Percentiles rank a stretch among this genome's conserved stretches.
Conservation (phyloP, 2,329 filamentous ascomycete species). For the Colletotrichum euphorbiae region DNA sequence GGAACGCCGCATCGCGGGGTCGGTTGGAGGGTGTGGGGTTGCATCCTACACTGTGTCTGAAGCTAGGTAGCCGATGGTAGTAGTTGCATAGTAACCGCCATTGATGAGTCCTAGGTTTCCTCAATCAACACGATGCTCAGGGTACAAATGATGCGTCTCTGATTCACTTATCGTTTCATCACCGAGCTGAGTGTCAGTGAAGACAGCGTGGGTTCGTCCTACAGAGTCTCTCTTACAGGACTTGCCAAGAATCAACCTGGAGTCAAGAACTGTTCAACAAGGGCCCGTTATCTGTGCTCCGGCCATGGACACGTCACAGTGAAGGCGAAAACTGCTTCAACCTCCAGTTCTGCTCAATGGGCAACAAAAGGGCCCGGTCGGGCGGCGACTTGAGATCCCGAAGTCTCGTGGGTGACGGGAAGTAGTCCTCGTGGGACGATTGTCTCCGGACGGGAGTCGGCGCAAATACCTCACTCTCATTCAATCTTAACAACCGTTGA, state of each 20-base stretch:
- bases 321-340: too few relatives aligned
- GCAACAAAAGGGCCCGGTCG: too few relatives aligned
- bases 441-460: constrained; percentile 2
- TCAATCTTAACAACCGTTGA: not conserved
- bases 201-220: too few relatives aligned
- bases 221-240: not conserved
- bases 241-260: too few relatives aligned
- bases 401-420: not conserved
- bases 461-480: not conserved
- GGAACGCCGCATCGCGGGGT: constrained; percentile 38
- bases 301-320: too few relatives aligned
- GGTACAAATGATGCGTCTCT: not conserved
- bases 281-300: too few relatives aligned
- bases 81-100: constrained; percentile 15
- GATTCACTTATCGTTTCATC: not conserved
- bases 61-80: not conserved
- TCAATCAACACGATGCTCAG: not conserved
- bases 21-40: constrained; percentile 34
- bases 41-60: constrained; percentile 30
- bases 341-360: too few relatives aligned
- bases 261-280: too few relatives aligned
- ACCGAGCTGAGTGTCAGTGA: not conserved
- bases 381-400: too few relatives aligned
- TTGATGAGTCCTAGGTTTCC: constrained; percentile 6
- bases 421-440: not conserved